These are phyloP conservation scores for Cyclotella choctawhatcheeana DNA, from an alignment of 108 stramenopile genomes.

Conservation along the genomic window DNA sequence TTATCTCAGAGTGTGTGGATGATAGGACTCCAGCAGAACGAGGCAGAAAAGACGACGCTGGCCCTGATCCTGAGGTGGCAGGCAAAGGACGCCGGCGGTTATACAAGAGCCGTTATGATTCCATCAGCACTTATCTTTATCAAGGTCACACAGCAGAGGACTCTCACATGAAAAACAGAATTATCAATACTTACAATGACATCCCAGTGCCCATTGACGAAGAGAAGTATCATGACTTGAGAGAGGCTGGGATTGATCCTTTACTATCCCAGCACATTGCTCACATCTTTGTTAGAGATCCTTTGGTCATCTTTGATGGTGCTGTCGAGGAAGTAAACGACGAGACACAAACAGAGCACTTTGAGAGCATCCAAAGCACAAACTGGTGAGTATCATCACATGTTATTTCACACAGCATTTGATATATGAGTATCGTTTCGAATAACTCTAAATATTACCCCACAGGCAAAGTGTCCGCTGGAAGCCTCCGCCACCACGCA, in stretches of 20 bases:
- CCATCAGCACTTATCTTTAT: constrained; percentile 94
- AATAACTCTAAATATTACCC: too few species aligned
- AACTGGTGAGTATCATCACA: constrained; percentile 83
- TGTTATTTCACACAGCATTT: too few species aligned
- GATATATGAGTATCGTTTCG: too few species aligned
- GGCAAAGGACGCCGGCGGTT: constrained; percentile 78
- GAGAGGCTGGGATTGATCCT: constrained; percentile 90
- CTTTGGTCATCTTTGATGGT: constrained; percentile 96
- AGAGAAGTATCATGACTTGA: constrained; percentile 72
- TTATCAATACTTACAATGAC: constrained; percentile 94
- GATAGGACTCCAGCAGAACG: constrained; percentile 94
- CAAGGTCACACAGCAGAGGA: constrained; percentile 62
- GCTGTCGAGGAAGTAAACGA: constrained; percentile 95
- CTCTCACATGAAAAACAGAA: constrained; percentile 59
- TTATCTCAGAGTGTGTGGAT: constrained; percentile 95
- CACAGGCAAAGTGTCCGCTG: constrained; percentile 94
- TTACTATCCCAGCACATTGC: constrained; percentile 95
- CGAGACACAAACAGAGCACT: constrained; percentile 94
- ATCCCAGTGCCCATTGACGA: constrained; percentile 88
- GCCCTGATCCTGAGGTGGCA: constrained; percentile 69
- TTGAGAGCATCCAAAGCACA: constrained; percentile 98
- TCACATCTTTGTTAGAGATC: constrained; percentile 97
- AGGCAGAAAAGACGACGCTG: constrained; percentile 59
- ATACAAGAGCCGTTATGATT: constrained; percentile 96
- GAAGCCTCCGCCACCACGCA: constrained; percentile 98